These are phyloP conservation scores for Chrysophaeum taylorii DNA, from an alignment of 352 stramenopile species.

Conservation along the genomic window DNA sequence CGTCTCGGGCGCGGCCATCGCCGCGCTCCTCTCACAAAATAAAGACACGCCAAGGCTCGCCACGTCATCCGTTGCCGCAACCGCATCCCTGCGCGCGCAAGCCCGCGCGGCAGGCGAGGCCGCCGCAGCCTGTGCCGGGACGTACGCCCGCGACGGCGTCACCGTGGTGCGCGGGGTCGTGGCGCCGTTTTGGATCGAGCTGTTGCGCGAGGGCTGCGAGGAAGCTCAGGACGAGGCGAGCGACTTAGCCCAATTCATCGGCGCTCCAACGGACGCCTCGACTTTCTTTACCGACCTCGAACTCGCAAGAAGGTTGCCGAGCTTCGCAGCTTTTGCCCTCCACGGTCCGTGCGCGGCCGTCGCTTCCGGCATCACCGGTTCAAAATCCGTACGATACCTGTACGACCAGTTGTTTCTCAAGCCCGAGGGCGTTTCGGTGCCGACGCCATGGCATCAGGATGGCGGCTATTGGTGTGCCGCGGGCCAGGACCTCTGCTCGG, in stretches of 20 bases:
- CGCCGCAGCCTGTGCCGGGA: too few relatives aligned
- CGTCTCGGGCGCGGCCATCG: too few relatives aligned
- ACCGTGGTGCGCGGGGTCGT: background rate
- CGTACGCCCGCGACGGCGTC: background rate
- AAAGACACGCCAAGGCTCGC: too few relatives aligned
- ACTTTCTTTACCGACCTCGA: background rate
- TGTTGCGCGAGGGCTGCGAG: background rate
- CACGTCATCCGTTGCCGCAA: too few relatives aligned
- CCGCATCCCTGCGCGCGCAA: too few relatives aligned
- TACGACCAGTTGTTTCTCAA: slow-evolving; percentile 4
- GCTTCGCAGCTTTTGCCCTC: background rate
- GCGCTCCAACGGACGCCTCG: background rate
- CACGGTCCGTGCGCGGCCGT: background rate
- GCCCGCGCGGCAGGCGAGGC: too few relatives aligned
- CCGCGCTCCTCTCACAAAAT: too few relatives aligned
- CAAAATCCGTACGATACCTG: background rate
- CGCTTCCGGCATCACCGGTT: background rate
- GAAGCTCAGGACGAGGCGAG: background rate
- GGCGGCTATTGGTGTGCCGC: background rate
- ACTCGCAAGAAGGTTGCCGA: background rate
- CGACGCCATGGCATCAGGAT: background rate
- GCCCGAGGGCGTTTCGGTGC: background rate
- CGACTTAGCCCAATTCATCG: background rate
- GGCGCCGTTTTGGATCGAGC: background rate
- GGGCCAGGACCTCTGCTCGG: background rate